A percentile compares a stretch with the other conserved stretches of the same genome.
These are phyloP conservation scores for Gaultheria prostrata DNA, from an alignment of 148 eudicot genomes.

Conservation along the genomic window DNA sequence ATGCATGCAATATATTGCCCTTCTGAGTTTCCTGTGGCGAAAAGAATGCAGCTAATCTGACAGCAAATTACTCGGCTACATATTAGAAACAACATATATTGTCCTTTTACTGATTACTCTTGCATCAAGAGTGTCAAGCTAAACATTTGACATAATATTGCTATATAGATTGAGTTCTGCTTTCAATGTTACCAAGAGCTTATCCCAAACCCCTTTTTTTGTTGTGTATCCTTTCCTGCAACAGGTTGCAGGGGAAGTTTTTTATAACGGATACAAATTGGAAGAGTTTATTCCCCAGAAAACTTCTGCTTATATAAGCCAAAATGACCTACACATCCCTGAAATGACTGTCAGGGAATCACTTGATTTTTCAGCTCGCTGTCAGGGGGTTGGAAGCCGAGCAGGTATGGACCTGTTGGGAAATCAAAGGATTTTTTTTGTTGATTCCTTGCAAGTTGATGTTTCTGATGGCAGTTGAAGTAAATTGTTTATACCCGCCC, in stretches of 20 bases:
- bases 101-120: background rate
- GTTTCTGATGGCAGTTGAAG: background rate
- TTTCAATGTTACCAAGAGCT: background rate
- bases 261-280: slow-evolving; percentile 69
- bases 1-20: background rate
- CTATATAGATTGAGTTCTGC: background rate
- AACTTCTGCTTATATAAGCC: slow-evolving; percentile 72
- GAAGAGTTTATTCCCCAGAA: slow-evolving; percentile 69
- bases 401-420: slow-evolving; percentile 40
- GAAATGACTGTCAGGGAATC: slow-evolving; percentile 83
- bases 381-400: slow-evolving; percentile 57
- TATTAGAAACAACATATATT: background rate
- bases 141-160: too few relatives aligned
- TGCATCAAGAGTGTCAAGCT: too few relatives aligned
- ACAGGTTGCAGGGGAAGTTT: slow-evolving; percentile 61
- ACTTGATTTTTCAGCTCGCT: slow-evolving; percentile 41
- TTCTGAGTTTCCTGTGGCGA: background rate
- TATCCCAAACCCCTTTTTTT: background rate
- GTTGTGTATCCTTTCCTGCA: background rate
- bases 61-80: background rate
- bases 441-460: background rate
- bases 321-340: slow-evolving; percentile 69
- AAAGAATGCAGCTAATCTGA: background rate
- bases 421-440: background rate
- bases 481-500: background rate